These are phyloP conservation scores for Candida caryicola DNA, from an alignment of 805 yeast genomes.

Conservation along the genomic window DNA sequence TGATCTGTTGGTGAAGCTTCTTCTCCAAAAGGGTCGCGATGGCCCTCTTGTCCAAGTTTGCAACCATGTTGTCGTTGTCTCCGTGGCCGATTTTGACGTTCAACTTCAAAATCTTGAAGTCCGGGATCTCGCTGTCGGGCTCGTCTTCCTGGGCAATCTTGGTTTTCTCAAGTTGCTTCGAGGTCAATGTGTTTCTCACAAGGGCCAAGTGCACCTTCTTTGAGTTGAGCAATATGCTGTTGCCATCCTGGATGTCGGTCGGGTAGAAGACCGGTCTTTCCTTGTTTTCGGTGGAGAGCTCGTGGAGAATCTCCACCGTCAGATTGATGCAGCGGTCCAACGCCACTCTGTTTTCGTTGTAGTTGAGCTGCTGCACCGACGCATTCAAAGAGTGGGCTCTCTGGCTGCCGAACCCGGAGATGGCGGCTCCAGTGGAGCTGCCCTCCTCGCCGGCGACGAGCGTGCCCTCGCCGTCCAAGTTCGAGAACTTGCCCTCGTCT, in stretches of 20 bases:
- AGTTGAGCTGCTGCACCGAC: conserved; percentile 70
- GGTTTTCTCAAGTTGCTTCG: conserved; percentile 17
- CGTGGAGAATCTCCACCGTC: conserved; percentile 48
- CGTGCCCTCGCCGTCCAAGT: conserved; percentile 18
- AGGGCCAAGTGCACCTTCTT: conserved; percentile 52
- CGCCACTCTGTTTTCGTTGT: conserved; percentile 66
- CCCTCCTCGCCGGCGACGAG: conserved; percentile 25
- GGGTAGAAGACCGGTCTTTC: conserved; percentile 65
- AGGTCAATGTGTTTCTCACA: conserved; percentile 35
- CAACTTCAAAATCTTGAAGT: conserved; percentile 61
- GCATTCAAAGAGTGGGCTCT: conserved; percentile 34
- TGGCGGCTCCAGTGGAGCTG: conserved; percentile 1
- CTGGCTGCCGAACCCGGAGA: conserved; percentile 11
- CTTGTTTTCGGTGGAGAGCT: conserved; percentile 54
- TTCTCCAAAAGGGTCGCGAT: conserved; percentile 67
- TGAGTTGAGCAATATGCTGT: conserved; percentile 42
- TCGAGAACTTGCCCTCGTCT: conserved; percentile 30
- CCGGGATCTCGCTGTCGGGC: conserved; percentile 23
- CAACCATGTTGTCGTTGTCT: conserved; percentile 41
- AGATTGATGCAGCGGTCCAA: conserved; percentile 60
- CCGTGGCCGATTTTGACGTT: conserved; percentile 54
- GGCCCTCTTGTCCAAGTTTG: conserved; percentile 63
- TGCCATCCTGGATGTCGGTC: conserved; percentile 34
- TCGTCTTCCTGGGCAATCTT: conserved; percentile 11
- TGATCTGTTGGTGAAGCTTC: conserved; percentile 60